Percentiles rank a stretch among this genome's conserved stretches.
These are phyloP conservation scores for Phyllosticta citribraziliensis DNA, from an alignment of 2,329 filamentous ascomycete species.

Conservation along the genomic window DNA sequence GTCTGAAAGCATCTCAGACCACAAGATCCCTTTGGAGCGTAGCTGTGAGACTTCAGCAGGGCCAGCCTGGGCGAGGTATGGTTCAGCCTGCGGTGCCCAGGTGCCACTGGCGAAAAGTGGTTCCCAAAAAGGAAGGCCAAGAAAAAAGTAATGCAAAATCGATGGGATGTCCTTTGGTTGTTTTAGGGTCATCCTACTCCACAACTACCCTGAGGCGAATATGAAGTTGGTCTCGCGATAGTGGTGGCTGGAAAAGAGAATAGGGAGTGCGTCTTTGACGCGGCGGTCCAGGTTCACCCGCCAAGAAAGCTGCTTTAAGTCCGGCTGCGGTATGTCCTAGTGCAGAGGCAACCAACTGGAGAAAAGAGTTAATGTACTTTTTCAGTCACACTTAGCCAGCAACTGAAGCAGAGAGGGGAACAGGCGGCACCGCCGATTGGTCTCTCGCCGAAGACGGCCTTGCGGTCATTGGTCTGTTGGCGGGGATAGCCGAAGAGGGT, in stretches of 20 bases:
- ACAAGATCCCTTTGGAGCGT: not conserved
- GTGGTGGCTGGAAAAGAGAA: not conserved
- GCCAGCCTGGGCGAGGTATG: not conserved
- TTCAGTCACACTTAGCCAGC: not conserved
- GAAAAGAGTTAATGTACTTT: not conserved
- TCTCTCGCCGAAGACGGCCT: not conserved
- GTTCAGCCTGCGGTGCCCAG: not conserved
- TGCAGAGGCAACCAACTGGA: not conserved
- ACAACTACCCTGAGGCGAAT: not conserved
- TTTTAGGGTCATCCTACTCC: not conserved
- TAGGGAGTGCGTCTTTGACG: not conserved
- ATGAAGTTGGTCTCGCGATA: not conserved
- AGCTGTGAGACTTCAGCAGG: not conserved
- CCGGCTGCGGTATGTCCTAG: not conserved
- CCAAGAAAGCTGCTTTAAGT: not conserved
- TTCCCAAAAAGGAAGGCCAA: not conserved
- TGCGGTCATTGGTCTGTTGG: not conserved
- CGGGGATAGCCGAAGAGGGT: not conserved
- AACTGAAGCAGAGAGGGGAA: not conserved
- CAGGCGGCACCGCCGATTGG: not conserved
- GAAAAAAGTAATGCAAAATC: not conserved
- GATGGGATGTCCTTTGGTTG: not conserved
- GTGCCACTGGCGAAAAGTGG: not conserved
- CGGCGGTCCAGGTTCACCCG: not conserved
- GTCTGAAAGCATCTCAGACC: not conserved